Percentiles rank a stretch among this genome's conserved stretches.
Conservation (phyloP, 192 early-diverging fungal genomes). For the Coemansia javaensis region DNA sequence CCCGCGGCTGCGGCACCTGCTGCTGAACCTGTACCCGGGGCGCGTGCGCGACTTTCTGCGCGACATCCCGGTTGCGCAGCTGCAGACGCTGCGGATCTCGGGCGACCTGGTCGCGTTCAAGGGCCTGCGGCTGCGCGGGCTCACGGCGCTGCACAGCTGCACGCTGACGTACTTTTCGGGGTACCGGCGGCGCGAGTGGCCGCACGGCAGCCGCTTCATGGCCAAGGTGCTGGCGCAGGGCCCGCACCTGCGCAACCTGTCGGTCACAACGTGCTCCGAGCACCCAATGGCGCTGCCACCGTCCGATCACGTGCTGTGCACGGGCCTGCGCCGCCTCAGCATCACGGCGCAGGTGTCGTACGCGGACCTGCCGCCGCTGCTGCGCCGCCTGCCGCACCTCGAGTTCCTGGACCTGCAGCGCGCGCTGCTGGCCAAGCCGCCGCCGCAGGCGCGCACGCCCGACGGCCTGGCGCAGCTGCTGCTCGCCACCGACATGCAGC, state of each 20-base stretch:
- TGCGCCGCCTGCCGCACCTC: conserved; percentile 20
- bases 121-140: conserved; percentile 15
- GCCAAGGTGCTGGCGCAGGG: conserved; percentile 16
- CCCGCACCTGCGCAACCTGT: conserved; percentile 6
- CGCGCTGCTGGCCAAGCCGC: conserved; percentile 11
- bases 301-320: conserved; percentile 6
- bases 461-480: conserved; percentile 27
- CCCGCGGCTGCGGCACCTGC: conserved; percentile 24
- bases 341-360: conserved; percentile 16
- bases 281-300: conserved; percentile 18
- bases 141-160: conserved; percentile 9
- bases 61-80: conserved; percentile 16
- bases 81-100: conserved; percentile 18
- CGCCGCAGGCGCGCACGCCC: conserved; percentile 13
- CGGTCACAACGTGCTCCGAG: conserved; percentile 9
- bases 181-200: conserved; percentile 8
- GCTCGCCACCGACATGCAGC: conserved; percentile 14
- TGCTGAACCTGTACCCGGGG: conserved; percentile 27
- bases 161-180: conserved; percentile 12
- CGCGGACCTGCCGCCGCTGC: conserved; percentile 9
- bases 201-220: conserved; percentile 29
- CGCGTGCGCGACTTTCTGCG: conserved; percentile 28
- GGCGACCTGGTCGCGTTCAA: conserved; percentile 34
- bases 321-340: conserved; percentile 10
- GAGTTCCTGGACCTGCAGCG: conserved; percentile 27